A percentile compares a stretch with the other conserved stretches of the same genome.
phyloP scores from a whole-genome alignment of 2,329 filamentous ascomycete genomes.

The Alternaria hordeiaustralica region DNA sequence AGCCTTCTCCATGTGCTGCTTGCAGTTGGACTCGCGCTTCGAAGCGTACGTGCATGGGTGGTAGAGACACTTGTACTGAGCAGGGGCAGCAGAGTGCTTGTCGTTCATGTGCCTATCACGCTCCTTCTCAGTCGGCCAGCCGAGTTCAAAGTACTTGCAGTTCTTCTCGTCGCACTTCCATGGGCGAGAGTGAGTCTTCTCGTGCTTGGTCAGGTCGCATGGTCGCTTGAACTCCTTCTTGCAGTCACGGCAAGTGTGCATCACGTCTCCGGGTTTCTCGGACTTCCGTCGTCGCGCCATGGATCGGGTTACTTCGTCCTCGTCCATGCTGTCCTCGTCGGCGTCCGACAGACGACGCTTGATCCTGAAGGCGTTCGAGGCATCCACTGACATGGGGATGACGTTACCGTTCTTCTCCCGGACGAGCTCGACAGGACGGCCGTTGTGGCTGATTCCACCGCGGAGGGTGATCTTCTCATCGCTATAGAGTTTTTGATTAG shows the following conservation, averaged over 20 bases:
- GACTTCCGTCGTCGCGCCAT: conserved; percentile 98
- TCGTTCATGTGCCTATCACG: conserved; percentile 95
- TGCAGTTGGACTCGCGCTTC: conserved; percentile 95
- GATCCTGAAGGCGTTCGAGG: conserved; percentile 64
- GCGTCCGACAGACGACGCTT: conserved; percentile 58
- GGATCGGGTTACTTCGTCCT: conserved; percentile 83
- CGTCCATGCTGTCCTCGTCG: conserved; percentile 71
- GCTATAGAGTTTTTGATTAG: conserved; percentile 48
- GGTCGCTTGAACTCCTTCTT: conserved; percentile 90
- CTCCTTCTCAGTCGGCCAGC: conserved; percentile 98
- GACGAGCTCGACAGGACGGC: conserved; percentile 82
- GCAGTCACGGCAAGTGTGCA: conserved; percentile 82
- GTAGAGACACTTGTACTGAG: conserved; percentile 83
- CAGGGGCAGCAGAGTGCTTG: conserved; percentile 83
- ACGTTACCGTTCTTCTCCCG: conserved; percentile 80
- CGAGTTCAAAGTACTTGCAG: conserved; percentile 89
- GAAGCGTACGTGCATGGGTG: conserved; percentile 89
- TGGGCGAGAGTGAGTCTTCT: conserved; percentile 95
- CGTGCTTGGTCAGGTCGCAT: conserved; percentile 97
- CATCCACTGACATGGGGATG: conserved; percentile 70
- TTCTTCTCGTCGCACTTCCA: conserved; percentile 86
- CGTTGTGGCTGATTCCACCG: conserved; percentile 81
- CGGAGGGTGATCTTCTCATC: conserved; percentile 79
- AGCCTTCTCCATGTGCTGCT: conserved; percentile 98
- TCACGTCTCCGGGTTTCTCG: conserved; percentile 81